Evolutionary conservation across 176 grass and related monocot genomes (phyloP), one percentile per base, ranked within the genome.

Genomic region (Juncus effusus): DNA sequence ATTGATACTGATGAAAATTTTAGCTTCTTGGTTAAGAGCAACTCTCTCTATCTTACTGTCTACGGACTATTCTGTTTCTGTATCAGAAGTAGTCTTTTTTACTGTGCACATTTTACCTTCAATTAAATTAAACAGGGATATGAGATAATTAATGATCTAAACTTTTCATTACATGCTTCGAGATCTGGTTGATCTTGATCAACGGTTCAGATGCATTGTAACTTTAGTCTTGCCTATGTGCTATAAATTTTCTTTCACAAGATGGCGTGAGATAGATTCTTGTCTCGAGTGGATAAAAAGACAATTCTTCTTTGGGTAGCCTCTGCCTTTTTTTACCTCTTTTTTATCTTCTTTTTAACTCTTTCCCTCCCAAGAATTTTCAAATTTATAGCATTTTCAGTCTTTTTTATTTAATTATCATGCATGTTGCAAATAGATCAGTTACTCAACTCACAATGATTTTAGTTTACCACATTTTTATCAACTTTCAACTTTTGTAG

Each of bases 231-330:
- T 68, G 36, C 6, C n/a, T 54, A 38, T 4, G 9, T 3, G 38
- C 61, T 45, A 16, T 42, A 10, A 42, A 16, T 42, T 64, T 64
- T 16, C 40, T 28, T 38, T 64, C 45, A 2, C 1, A 64, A 19
- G 0, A 37, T 2, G 16, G 8, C 4, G 51, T 57, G 44, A 47
- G 44, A 47, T 47, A 47, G 54, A 72, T 60, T 60, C 54, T 58
- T 44, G 38, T 41, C 69, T 72, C 69, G 69, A 40, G 58, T 7
- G 53, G 35, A 41, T 72, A 72, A 72, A 72, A 72, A 72, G 54
- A 44, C 35, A 28, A 72, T 35, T 38, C 53, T 42, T 9, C 9
- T 6, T 9, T 47, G 44, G 67, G 54, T 47, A 68, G 65, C 13
- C 16, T 3, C 7, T 19, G 9, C 52, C 40, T 40, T 62, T 39